Evolutionary conservation across 2,329 filamentous ascomycete genomes (phyloP).

Genomic region (Mollisiaceae sp.): DNA sequence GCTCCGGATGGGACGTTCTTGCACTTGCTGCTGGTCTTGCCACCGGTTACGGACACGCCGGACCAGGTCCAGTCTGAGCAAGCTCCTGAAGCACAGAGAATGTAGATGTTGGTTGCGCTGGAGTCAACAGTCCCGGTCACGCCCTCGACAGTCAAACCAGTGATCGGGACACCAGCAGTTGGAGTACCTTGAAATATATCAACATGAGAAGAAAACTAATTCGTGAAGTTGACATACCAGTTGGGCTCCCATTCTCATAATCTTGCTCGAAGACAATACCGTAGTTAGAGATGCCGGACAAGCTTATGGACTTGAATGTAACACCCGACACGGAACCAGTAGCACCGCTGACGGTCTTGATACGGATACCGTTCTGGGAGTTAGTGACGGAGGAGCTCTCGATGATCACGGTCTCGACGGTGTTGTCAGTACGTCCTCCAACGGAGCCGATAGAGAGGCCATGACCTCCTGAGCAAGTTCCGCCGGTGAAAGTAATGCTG

Average conservation of each 20-base stretch:
- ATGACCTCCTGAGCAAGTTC: conserved; percentile 40
- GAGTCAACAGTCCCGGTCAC: conserved; percentile 49
- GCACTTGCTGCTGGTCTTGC: conserved; percentile 50
- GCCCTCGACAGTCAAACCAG: conserved; percentile 51
- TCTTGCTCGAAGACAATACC: conserved; percentile 63
- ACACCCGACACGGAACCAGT: conserved; percentile 51
- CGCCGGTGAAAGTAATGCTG: conserved; percentile 40
- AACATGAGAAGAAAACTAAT: conserved; percentile 41
- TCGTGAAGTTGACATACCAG: neutral
- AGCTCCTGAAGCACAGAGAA: conserved; percentile 57
- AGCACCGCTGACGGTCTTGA: conserved; percentile 46
- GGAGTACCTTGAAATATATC: conserved; percentile 43
- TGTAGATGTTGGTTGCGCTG: conserved; percentile 52
- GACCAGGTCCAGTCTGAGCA: conserved; percentile 60
- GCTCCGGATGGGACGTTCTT: conserved; percentile 43
- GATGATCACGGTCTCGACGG: conserved; percentile 58
- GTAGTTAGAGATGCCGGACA: conserved; percentile 51
- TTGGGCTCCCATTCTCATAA: conserved; percentile 43
- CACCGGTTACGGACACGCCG: conserved; percentile 55
- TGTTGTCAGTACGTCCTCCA: conserved; percentile 60
- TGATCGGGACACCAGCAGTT: conserved; percentile 56
- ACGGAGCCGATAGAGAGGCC: conserved; percentile 53
- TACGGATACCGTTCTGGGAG: conserved; percentile 56
- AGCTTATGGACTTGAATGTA: conserved; percentile 57
- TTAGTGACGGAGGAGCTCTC: conserved; percentile 52